These are phyloP conservation scores for Chalaropsis ovoidea DNA, from an alignment of 2,329 filamentous ascomycete species.

Conservation along the genomic window DNA sequence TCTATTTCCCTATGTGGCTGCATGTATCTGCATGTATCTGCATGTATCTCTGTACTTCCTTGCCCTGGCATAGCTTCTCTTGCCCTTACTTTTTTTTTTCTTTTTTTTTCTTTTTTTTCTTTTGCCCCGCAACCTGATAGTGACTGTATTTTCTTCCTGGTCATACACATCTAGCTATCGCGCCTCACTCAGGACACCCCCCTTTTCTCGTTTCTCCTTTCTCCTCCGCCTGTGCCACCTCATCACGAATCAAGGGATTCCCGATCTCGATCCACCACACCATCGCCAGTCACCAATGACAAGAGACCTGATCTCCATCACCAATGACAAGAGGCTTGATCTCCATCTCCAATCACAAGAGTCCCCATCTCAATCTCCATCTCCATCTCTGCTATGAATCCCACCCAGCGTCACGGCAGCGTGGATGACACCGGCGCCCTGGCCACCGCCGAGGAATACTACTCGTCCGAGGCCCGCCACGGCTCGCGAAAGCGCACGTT, in stretches of 20 bases:
- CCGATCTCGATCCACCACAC: too few species aligned
- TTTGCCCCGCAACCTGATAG: not conserved
- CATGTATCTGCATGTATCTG: too few species aligned
- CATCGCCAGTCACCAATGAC: too few species aligned
- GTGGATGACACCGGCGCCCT: constrained; percentile 42
- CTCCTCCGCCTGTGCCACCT: not conserved
- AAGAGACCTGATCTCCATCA: too few species aligned
- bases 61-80: not conserved
- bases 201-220: not conserved
- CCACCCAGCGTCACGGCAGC: constrained; percentile 31
- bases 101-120: not conserved
- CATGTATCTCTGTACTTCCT: too few species aligned
- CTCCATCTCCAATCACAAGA: not conserved
- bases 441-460: constrained; percentile 51
- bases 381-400: constrained; percentile 14
- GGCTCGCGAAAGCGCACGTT: constrained; percentile 46
- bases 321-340: too few species aligned
- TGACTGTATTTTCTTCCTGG: not conserved
- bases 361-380: not conserved
- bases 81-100: not conserved
- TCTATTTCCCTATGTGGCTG: too few species aligned
- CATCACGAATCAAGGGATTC: too few species aligned
- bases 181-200: not conserved
- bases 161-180: not conserved
- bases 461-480: constrained; percentile 47